Evolutionary conservation across 352 stramenopile genomes (phyloP).

Genomic region (Pythium dissimile): DNA sequence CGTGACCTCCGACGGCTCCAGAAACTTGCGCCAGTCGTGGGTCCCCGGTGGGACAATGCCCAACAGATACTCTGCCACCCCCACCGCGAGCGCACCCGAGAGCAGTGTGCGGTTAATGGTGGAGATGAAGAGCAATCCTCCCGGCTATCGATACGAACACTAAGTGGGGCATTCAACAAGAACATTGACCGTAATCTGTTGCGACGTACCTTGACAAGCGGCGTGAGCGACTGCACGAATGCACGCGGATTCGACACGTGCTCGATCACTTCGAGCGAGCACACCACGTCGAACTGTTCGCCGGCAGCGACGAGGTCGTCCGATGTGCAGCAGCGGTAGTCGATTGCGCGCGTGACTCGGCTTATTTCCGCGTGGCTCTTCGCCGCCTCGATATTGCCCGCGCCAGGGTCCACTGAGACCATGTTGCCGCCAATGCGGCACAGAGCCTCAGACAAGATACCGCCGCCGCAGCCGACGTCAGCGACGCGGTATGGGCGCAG

Average conservation of each 20-base stretch:
- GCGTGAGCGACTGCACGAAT: constrained; percentile 73
- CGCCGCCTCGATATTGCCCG: constrained; percentile 68
- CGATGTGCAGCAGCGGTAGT: constrained; percentile 80
- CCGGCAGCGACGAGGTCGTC: constrained; percentile 67
- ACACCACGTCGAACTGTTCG: constrained; percentile 83
- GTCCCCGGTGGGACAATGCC: constrained; percentile 73
- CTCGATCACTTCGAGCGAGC: constrained; percentile 83
- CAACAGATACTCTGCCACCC: constrained; percentile 74
- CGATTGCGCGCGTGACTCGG: constrained; percentile 56
- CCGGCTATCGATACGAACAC: constrained; percentile 34
- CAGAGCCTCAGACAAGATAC: constrained; percentile 78
- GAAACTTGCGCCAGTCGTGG: constrained; percentile 86
- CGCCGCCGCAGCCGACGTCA: constrained; percentile 80
- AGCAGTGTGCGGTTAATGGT: constrained; percentile 81
- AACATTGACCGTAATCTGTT: background rate
- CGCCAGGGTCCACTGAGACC: constrained; percentile 68
- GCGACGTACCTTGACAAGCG: constrained; percentile 66
- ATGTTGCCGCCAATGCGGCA: constrained; percentile 73
- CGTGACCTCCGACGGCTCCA: constrained; percentile 65
- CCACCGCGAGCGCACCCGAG: constrained; percentile 64
- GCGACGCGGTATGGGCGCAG: constrained; percentile 53
- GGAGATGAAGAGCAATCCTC: constrained; percentile 78
- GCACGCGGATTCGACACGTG: constrained; percentile 66
- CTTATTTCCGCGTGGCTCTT: constrained; percentile 54
- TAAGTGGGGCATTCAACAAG: no score